A percentile compares a stretch with the other conserved stretches of the same genome.
Evolutionary conservation across 768 basidiomycete genomes (phyloP).

Genomic region (Boletellus ananiceps): DNA sequence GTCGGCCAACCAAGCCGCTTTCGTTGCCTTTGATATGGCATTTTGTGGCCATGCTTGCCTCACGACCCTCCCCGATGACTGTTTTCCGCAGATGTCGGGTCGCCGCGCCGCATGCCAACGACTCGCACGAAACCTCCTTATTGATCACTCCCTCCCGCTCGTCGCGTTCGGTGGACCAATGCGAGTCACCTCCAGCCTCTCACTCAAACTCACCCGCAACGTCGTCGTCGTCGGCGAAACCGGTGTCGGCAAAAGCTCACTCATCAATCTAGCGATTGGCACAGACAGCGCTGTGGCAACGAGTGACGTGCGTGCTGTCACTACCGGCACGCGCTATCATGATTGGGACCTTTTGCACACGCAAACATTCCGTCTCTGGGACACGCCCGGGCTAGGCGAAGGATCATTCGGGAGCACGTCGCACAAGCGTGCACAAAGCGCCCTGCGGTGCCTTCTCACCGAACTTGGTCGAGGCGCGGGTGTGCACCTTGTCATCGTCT

Average conservation of each 20-base stretch:
- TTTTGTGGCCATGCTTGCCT: constrained; percentile 22
- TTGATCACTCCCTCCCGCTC: constrained; percentile 18
- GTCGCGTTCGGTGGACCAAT: not conserved
- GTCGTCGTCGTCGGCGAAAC: constrained; percentile 40
- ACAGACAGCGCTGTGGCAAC: constrained; percentile 11
- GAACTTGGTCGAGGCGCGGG: constrained; percentile 15
- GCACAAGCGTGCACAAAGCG: constrained; percentile 13
- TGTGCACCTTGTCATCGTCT: constrained; percentile 20
- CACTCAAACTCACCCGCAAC: constrained; percentile 21
- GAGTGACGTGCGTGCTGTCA: constrained; percentile 18
- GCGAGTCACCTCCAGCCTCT: constrained; percentile 8
- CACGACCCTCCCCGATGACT: constrained; percentile 21
- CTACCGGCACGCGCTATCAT: constrained; percentile 19
- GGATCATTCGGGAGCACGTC: constrained; percentile 10
- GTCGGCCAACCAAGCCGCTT: constrained; percentile 1
- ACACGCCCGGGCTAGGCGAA: constrained; percentile 19
- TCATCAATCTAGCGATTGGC: constrained; percentile 16
- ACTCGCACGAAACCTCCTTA: constrained; percentile 21
- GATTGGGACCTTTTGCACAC: constrained; percentile 20
- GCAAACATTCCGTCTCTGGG: constrained; percentile 25
- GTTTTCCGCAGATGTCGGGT: constrained; percentile 15
- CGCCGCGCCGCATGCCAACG: constrained; percentile 14
- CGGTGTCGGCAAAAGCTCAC: constrained; percentile 25
- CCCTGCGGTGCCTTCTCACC: constrained; percentile 20
- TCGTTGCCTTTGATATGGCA: constrained; percentile 9